phyloP scores from a whole-genome alignment of 345 rosid genomes.

The Brassica rapa region DNA sequence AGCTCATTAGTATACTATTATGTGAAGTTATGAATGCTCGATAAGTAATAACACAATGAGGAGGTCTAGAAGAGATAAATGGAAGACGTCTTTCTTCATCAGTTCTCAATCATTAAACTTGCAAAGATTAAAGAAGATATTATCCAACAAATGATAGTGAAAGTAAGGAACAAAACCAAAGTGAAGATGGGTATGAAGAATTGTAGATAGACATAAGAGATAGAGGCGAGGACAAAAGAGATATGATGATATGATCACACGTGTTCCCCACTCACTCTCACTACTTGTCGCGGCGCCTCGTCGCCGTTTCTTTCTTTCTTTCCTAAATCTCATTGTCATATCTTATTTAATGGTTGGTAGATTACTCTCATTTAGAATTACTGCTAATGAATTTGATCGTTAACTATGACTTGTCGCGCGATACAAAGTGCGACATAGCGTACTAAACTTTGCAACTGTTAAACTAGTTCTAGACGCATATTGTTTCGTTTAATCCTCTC shows the following conservation, averaged over 20 bases:
- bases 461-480: neutral
- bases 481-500: too few species aligned
- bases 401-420: slow-evolving; percentile 1
- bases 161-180: neutral
- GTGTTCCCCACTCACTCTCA: slow-evolving; percentile 34
- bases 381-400: neutral
- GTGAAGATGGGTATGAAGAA: slow-evolving; percentile 15
- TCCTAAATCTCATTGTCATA: neutral
- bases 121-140: neutral
- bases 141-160: slow-evolving; percentile 10
- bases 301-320: slow-evolving; percentile 29
- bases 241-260: slow-evolving; percentile 35
- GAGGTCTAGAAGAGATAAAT: neutral
- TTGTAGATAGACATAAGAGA: slow-evolving; percentile 24
- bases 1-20: neutral
- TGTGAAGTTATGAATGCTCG: neutral
- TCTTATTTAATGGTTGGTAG: neutral
- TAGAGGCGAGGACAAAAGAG: slow-evolving; percentile 2
- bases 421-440: neutral
- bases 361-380: neutral
- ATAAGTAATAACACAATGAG: neutral
- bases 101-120: neutral
- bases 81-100: neutral
- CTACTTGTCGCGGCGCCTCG: slow-evolving; percentile 38
- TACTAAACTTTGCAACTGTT: neutral